Evolutionary conservation across 257 asterid species (phyloP), one percentile per base, ranked within the genome.

Genomic region (Plantago elongata): DNA sequence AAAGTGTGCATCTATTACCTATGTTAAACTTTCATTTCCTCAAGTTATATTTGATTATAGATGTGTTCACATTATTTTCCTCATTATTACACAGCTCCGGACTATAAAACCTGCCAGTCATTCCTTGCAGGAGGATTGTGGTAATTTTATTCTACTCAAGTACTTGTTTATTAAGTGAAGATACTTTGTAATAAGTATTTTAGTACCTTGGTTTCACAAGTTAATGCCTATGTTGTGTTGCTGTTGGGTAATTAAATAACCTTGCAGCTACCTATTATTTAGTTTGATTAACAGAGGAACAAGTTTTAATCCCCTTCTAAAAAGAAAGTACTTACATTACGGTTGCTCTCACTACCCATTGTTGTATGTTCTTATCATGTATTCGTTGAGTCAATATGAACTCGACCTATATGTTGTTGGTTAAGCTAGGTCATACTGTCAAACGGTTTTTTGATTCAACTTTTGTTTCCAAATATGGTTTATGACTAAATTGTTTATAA

Each of bases 91-190:
- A 88, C 66, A 88, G 96, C 77, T 88, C 70, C 85, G 85, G 64
- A 89, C 92, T 56, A 79, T 89, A 51, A 73, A 65, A 60, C 84
- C 97, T 64, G 87, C 95, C 43, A 62, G 64, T 62, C 64, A 70
- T 61, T 89, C 97, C 47, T 66, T 89, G 66, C 67, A 79, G 14
- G 94, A 86, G 82, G 95, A 89, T 77, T 86, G 95, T 73, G 97
- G 95, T 82, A 61, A 61, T 80, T 71, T 55, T 48, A 45, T 14
- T 45, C 37, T 45, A 30, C 51, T 69, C 45, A 61, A 60, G 67
- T 43, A 45, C 46, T 12, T 45, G 4, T 16, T 12, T 51, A 1
- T 57, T 3, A 11, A 3, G 13, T 30, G 27, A 22, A 22, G 27
- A 22, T 22, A 22, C 27, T 22, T 22, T 22, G 27, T 22, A 22